Percentiles rank a stretch among this genome's conserved stretches.
Evolutionary conservation across 2,329 filamentous ascomycete species (phyloP).

Genomic region (Atkinsonella texensis): DNA sequence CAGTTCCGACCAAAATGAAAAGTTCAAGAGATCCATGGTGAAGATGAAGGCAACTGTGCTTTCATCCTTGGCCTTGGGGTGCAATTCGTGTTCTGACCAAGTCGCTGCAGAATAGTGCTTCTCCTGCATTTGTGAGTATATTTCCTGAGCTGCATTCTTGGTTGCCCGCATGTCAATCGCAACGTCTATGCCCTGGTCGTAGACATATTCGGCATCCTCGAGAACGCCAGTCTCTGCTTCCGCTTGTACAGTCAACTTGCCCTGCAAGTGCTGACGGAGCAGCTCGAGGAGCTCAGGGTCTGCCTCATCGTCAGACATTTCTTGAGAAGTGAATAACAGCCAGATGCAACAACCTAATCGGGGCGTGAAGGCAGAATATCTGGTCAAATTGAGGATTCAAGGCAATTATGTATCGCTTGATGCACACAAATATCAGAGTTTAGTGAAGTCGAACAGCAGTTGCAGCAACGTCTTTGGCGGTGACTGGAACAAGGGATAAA

Average conservation of each 20-base stretch:
- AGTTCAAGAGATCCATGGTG: constrained; percentile 93
- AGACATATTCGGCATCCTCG: constrained; percentile 72
- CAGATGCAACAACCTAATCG: constrained; percentile 9
- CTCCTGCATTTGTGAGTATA: constrained; percentile 72
- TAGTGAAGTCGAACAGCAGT: not conserved
- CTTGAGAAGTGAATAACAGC: not conserved
- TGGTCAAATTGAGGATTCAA: not conserved
- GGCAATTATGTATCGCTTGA: not conserved
- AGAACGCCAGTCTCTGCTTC: constrained; percentile 73
- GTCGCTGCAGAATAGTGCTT: constrained; percentile 72
- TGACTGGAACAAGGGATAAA: not conserved
- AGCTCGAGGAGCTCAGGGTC: constrained; percentile 81
- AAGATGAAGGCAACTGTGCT: constrained; percentile 85
- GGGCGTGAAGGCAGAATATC: not conserved
- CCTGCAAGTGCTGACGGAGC: constrained; percentile 65
- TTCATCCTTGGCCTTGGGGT: constrained; percentile 73
- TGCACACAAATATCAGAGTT: not conserved
- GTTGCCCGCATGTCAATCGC: constrained; percentile 73
- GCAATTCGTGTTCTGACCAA: constrained; percentile 82
- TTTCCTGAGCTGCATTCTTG: constrained; percentile 67
- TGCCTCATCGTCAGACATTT: constrained; percentile 81
- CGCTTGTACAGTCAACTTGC: constrained; percentile 39
- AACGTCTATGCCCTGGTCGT: constrained; percentile 87
- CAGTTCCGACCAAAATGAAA: constrained; percentile 84
- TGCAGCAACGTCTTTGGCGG: not conserved